Evolutionary conservation across 257 asterid species (phyloP).

Genomic region (Asclepias syriaca): DNA sequence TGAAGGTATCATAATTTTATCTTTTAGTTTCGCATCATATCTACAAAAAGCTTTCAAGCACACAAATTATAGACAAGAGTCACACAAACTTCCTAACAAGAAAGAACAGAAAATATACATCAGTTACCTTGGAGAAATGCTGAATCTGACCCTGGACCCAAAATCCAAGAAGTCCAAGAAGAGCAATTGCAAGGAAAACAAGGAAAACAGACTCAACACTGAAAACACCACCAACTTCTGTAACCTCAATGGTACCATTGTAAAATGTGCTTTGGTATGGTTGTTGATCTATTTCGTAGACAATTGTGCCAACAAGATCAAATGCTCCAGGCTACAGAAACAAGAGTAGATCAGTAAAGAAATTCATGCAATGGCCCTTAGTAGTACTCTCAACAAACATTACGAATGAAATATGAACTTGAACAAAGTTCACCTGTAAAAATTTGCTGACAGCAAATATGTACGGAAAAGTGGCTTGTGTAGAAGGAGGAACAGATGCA

Average conservation of each 20-base stretch:
- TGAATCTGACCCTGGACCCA: conserved; percentile 69
- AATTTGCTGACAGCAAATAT: conserved; percentile 88
- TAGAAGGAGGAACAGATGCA: conserved; percentile 87
- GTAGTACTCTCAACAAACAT: background rate
- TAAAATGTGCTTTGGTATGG: conserved; percentile 83
- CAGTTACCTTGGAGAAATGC: conserved; percentile 64
- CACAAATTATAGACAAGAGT: background rate
- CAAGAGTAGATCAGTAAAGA: background rate
- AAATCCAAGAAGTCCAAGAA: conserved; percentile 56
- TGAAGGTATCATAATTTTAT: background rate
- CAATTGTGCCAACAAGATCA: conserved; percentile 85
- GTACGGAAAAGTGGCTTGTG: conserved; percentile 91
- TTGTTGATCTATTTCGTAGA: conserved; percentile 74
- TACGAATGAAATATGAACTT: background rate
- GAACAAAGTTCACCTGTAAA: conserved; percentile 60
- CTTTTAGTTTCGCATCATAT: background rate
- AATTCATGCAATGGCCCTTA: background rate
- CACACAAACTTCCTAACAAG: background rate
- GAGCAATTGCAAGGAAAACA: conserved; percentile 73
- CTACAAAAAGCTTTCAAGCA: background rate
- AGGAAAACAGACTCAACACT: conserved; percentile 93
- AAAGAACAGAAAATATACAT: background rate
- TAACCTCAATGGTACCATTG: conserved; percentile 91
- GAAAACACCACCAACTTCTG: conserved; percentile 73
- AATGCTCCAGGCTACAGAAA: conserved; percentile 77